Evolutionary conservation across 2,329 filamentous ascomycete species (phyloP).

Genomic region (Curvularia sp.): DNA sequence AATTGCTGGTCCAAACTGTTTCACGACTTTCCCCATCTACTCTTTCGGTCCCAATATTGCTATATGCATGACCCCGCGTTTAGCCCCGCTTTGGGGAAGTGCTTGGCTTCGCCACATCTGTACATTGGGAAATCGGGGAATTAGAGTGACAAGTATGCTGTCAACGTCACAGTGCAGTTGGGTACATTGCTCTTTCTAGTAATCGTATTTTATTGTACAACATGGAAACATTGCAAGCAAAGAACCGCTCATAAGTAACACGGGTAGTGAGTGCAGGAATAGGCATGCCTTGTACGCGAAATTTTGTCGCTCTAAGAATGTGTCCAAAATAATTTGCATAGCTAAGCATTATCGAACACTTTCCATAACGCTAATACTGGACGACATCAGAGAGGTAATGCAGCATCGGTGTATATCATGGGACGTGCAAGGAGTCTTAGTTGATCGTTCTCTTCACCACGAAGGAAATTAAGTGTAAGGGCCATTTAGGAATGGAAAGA

Average conservation of each 20-base stretch:
- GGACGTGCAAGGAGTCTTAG: not conserved
- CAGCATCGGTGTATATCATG: not conserved
- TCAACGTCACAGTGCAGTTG: not conserved
- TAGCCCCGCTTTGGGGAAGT: constrained; percentile 17
- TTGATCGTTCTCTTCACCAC: not conserved
- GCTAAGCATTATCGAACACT: not conserved
- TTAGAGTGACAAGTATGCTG: not conserved
- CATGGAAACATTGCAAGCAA: not conserved
- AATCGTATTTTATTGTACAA: not conserved
- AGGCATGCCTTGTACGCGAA: not conserved
- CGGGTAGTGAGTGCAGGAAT: not conserved
- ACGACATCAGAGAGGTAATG: not conserved
- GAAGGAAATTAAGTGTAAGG: not conserved
- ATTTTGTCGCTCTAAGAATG: not conserved
- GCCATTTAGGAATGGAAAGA: too few relatives aligned
- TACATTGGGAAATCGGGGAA: constrained; percentile 5
- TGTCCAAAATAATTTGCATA: not conserved
- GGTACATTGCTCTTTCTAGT: not conserved
- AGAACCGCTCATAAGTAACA: not conserved
- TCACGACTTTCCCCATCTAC: not conserved
- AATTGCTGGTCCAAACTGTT: not conserved
- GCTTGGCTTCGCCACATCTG: constrained; percentile 11
- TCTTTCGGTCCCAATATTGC: not conserved
- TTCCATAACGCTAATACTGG: not conserved
- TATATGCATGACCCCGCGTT: constrained; percentile 4